Evolutionary conservation across 768 basidiomycete genomes (phyloP), one percentile per base, ranked within the genome.

Genomic region (Leucogyrophana mollusca): DNA sequence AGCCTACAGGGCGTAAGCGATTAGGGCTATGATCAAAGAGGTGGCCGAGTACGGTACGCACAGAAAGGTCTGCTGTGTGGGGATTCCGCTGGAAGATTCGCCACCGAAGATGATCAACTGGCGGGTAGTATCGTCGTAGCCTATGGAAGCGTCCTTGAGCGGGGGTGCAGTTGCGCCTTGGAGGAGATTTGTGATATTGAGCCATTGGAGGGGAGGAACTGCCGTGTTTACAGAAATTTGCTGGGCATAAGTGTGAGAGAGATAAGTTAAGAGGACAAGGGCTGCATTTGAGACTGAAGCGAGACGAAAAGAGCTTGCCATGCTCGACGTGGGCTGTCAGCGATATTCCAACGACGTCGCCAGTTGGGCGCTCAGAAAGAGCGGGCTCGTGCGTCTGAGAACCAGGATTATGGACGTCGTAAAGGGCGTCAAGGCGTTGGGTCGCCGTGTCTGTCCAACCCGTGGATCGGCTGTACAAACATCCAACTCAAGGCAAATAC

Each of bases 101-200:
- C 88, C 88, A 41, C 88, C 88, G 57, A 89, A 90, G 43, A 90
- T 73, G 54, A 90, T 69, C 43, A 90, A 64, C 9, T 74, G 76
- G 41, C 80, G 77, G 54, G 77, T 77, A 27, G 33, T 47, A 53
- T 61, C 65, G 56, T 70, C 65, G 57, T 71, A 75, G 11, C 86
- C 89, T 53, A 91, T 81, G 25, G 83, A 74, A 6, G 86, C 79
- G 56, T 87, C 83, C 62, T 80, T 85, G 53, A 90, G 72, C 6
- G 83, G 82, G 6, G 85, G 79, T 2, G 70, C 64, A 4, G 77
- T 45, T 1, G 83, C 61, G 24, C 86, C 85, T 23, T 65, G 66
- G 34, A 86, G 67, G 43, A 81, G 68, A 53, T 53, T 50, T 4
- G 84, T 77, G 55, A 90, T 68, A 62, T 88, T 87, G 60, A 91